Evolutionary conservation across 1,139 yeast genomes (phyloP).

Genomic region (Saccharomyces pastorianus): DNA sequence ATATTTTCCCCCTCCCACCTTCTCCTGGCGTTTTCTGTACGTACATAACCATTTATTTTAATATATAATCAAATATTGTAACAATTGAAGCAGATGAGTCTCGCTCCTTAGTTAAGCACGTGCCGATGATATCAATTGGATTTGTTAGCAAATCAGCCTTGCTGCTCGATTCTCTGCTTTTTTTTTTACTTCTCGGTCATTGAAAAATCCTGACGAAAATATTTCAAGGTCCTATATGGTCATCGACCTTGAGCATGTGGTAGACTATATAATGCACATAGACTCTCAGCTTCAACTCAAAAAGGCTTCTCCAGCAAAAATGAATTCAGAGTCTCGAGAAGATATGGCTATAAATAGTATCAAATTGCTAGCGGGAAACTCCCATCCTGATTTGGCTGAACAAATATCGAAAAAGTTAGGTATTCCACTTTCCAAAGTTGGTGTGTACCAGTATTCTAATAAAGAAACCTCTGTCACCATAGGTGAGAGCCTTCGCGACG

Average conservation of each 20-base stretch:
- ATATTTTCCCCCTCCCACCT: not conserved
- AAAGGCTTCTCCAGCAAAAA: not conserved
- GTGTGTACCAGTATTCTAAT: slow-evolving; percentile 61
- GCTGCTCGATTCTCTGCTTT: not conserved
- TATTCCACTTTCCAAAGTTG: slow-evolving; percentile 52
- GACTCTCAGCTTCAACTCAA: not conserved
- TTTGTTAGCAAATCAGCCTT: not conserved
- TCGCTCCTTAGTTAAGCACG: not conserved
- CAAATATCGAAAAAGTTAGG: slow-evolving; percentile 61
- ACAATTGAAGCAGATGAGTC: not conserved
- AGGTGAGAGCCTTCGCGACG: slow-evolving; percentile 70
- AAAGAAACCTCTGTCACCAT: slow-evolving; percentile 66
- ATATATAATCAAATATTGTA: not conserved
- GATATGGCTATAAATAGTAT: slow-evolving; percentile 32
- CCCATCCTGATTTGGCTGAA: slow-evolving; percentile 78
- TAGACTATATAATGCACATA: not conserved
- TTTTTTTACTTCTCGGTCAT: slow-evolving; percentile 8
- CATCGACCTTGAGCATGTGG: not conserved
- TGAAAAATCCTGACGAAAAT: not conserved
- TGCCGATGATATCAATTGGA: not conserved
- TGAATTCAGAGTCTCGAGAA: not conserved
- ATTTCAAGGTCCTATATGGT: not conserved
- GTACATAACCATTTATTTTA: not conserved
- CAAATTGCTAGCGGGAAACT: slow-evolving; percentile 80
- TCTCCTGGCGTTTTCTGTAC: not conserved